Evolutionary conservation across 345 rosid species (phyloP).

Genomic region (Garcia nutans): DNA sequence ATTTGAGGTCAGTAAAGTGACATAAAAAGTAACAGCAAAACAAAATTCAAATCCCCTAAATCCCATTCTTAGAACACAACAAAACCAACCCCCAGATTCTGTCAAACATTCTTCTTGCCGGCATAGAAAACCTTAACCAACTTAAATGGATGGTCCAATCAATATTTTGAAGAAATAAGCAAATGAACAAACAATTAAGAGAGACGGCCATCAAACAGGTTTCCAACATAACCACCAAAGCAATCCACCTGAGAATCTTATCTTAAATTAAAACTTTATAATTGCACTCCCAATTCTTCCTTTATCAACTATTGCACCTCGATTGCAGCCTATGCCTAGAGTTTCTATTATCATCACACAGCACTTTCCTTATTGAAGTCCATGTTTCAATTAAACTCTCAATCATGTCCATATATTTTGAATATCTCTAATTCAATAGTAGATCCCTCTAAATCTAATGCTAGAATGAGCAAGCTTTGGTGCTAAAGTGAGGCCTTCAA

Average conservation of each 20-base stretch:
- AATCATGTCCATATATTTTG: neutral
- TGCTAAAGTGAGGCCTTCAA: neutral
- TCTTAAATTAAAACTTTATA: neutral
- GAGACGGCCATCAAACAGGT: neutral
- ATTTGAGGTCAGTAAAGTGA: neutral
- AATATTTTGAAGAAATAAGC: neutral
- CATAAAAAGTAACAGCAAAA: no score
- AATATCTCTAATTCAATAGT: neutral
- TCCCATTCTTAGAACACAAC: neutral
- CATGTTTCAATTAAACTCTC: neutral
- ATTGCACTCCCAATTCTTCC: neutral
- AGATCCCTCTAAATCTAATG: neutral
- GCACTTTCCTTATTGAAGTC: neutral
- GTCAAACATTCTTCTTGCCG: neutral
- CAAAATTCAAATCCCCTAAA: neutral
- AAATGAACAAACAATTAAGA: neutral
- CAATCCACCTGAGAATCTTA: neutral
- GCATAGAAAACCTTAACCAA: neutral
- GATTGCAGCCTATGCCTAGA: neutral
- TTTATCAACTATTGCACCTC: neutral
- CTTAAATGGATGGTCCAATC: neutral
- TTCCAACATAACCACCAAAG: neutral
- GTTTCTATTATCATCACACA: neutral
- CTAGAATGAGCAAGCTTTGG: neutral
- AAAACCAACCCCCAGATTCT: neutral